Base-by-base conservation (phyloP, 257 asterid species). In the Cinchona pubescens region DNA sequence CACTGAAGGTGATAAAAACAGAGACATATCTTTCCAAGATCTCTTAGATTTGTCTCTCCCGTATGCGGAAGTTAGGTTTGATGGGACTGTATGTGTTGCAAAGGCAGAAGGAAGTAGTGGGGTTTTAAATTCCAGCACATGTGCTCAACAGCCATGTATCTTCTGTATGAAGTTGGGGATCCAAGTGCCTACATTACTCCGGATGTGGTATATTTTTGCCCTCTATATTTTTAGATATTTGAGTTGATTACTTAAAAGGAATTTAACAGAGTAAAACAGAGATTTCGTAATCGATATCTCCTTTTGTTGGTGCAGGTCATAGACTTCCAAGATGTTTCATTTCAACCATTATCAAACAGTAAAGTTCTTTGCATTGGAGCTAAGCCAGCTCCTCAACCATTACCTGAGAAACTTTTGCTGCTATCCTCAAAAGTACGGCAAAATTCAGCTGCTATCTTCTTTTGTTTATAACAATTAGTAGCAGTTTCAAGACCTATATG, bases 101-200 rank as follows among this genome's bases (percentile, higher is more conserved):
- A 95, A 95, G 87, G 88, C 90, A 61, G 93, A 95, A 80, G 88
- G 89, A 79, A 87, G 90, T 60, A 90, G 93, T 37, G 98, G 97
- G 73, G 80, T 91, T 71, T 82, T 95, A 30, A 86, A 88, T 78
- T 80, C 78, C 67, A 85, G 82, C 89, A 95, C 98, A 73, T 95
- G 99, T 61, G 91, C 96, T 7, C 84, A 95, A 82, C 99, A 95
- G 83, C 97, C n/a, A n/a, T n/a, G n/a, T n/a, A n/a, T n/a, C n/a
- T 95, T 82, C 97, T 95, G n/a, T 92, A 95, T 82, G 99, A 95
- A 87, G 82, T 95, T 75, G 97, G 98, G 79, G 94, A 92, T 86
- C 98, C 99, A 76, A 80, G 97, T 82, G 86, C 91, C 51, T 95
- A 92, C 86, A 83, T 90, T 73, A 95, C 98, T 58, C 99, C 99